These are phyloP conservation scores for Phytophthora aleatoria DNA, from an alignment of 352 stramenopile species.

Conservation along the genomic window DNA sequence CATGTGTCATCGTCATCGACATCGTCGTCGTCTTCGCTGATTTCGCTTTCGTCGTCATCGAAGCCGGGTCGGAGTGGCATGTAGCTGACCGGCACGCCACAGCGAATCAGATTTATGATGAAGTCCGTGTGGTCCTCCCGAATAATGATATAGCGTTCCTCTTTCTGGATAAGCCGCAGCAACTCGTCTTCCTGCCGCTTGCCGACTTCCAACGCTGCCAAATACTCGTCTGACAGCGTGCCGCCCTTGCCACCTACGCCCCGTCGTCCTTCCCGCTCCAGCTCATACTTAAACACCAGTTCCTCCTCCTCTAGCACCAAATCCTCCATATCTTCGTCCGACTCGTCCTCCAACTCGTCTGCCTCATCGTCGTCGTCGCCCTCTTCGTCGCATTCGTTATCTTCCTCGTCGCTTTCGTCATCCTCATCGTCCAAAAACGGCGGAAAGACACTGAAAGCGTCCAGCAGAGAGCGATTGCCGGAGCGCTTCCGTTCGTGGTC, in stretches of 20 bases:
- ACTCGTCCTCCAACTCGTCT: slow-evolving; percentile 45
- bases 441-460: slow-evolving; percentile 79
- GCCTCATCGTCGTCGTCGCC: slow-evolving; percentile 49
- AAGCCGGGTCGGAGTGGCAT: slow-evolving; percentile 47
- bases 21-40: slow-evolving; percentile 59
- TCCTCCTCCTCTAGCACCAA: slow-evolving; percentile 62
- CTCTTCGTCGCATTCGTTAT: slow-evolving; percentile 61
- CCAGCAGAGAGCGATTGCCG: slow-evolving; percentile 68
- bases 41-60: slow-evolving; percentile 48
- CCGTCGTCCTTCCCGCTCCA: slow-evolving; percentile 51
- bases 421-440: slow-evolving; percentile 77
- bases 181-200: slow-evolving; percentile 74
- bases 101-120: slow-evolving; percentile 83
- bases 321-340: slow-evolving; percentile 53
- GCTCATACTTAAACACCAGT: slow-evolving; percentile 77
- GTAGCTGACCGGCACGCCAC: slow-evolving; percentile 79
- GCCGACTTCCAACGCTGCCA: slow-evolving; percentile 64
- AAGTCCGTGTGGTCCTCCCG: slow-evolving; percentile 80
- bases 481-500: slow-evolving; percentile 73
- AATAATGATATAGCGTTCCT: slow-evolving; percentile 87
- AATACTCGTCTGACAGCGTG: slow-evolving; percentile 67
- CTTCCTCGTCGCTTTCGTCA: slow-evolving; percentile 62
- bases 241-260: slow-evolving; percentile 24
- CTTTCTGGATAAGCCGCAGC: slow-evolving; percentile 75
- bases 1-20: slow-evolving; percentile 63